Evolutionary conservation across 164 flowering plant genomes (phyloP), one percentile per base, ranked within the genome.

Genomic region (Vitis cinerea): DNA sequence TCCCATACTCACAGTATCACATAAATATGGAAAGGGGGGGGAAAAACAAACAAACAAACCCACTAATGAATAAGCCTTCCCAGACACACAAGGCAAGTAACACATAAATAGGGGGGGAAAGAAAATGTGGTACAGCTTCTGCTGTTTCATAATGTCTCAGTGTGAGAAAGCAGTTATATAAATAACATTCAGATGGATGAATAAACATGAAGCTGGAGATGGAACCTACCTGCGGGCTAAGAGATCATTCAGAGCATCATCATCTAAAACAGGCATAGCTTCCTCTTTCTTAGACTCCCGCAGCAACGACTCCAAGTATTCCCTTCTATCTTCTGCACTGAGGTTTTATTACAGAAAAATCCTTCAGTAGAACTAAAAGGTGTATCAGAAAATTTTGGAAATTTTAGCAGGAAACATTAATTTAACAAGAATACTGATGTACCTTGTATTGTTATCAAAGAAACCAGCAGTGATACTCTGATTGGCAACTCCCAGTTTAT

Each of bases 401-500:
- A 9, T 61, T 30, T 61, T 52, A 16, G 23, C 56, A 68, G 64
- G 3, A 71, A 16, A 54, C 30, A 50, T 53, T 50, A 13, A 19
- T 29, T 50, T 13, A 14, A 29, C 9, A 14, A 61, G 50, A 5
- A 56, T 19, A n/a, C 50, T 44, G 16, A 67, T 37, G 59, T 63
- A 93, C 99, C 99, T 96, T 17, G 99, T 93, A 72, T 96, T 86
- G 62, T 96, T 96, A 76, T 96, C 99, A 79, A 96, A 96, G 75
- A 96, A 96, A 2, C 99, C 99, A 78, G 99, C 99, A 72, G 99
- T 96, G 67, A 96, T 96, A 74, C 99, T 96, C 80, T 96, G 99
- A 78, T 96, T 96, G 13, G 99, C 99, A 77, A 96, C 98, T 72
- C 99, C 98, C 56, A 96, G 85, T 80, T 96, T 96, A 79, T 96